phyloP scores from a whole-genome alignment of 2,329 filamentous ascomycete species.

The Claviceps sp. region DNA sequence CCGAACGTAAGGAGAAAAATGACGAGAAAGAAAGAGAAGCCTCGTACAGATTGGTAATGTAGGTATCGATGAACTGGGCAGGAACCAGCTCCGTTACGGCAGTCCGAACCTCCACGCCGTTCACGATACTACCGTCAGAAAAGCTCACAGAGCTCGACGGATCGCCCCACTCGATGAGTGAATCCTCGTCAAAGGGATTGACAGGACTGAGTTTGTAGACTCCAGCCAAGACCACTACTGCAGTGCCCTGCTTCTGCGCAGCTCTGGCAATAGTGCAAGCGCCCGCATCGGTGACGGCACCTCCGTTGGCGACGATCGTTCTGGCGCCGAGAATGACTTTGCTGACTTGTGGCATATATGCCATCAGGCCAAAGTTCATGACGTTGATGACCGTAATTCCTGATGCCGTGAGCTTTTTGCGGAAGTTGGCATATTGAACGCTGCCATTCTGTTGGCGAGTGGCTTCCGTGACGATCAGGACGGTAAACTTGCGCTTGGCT shows the following conservation, averaged over 20 bases:
- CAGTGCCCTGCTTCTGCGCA: constrained; percentile 67
- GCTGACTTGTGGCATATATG: constrained; percentile 89
- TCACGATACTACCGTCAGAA: constrained; percentile 66
- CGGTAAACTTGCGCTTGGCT: constrained; percentile 79
- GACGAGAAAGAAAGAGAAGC: background rate
- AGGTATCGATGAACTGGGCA: constrained; percentile 61
- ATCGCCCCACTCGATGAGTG: constrained; percentile 76
- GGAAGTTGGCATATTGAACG: constrained; percentile 41
- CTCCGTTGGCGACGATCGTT: constrained; percentile 78
- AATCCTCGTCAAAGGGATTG: constrained; percentile 70
- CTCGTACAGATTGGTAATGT: constrained; percentile 65
- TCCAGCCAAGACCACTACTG: constrained; percentile 78
- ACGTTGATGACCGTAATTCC: constrained; percentile 77
- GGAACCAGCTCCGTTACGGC: constrained; percentile 74
- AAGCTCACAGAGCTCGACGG: constrained; percentile 64
- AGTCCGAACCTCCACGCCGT: constrained; percentile 64
- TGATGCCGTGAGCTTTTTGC: constrained; percentile 62
- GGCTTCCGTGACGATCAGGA: constrained; percentile 64
- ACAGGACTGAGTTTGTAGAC: constrained; percentile 91
- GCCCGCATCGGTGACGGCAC: constrained; percentile 73
- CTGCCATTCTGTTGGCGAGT: constrained; percentile 24
- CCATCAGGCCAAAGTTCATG: constrained; percentile 74
- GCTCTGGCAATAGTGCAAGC: constrained; percentile 72
- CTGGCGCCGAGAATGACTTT: constrained; percentile 88
- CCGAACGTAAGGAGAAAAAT: background rate